A percentile compares a stretch with the other conserved stretches of the same genome.
Conservation (phyloP, 2,329 filamentous ascomycete species). For the Verticillium zaregamsianum region DNA sequence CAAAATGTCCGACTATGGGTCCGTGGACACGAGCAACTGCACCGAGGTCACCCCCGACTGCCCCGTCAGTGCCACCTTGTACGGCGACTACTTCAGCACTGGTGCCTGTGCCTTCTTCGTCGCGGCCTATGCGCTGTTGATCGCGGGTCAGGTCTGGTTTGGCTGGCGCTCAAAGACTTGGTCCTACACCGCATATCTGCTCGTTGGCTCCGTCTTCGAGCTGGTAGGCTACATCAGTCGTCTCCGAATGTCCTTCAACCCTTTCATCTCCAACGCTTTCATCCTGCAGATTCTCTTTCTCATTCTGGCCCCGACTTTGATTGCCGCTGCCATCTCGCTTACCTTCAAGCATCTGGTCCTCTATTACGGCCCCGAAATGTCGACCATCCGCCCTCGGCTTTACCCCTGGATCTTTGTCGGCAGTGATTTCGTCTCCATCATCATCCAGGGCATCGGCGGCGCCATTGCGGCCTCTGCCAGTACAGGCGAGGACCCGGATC, state of each 20-base stretch:
- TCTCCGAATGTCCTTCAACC: constrained; percentile 21
- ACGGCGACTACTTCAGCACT: constrained; percentile 60
- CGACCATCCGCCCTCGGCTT: constrained; percentile 31
- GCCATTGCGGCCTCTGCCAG: constrained; percentile 8
- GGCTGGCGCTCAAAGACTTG: constrained; percentile 1
- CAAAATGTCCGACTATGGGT: no score
- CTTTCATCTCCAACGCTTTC: constrained; percentile 34
- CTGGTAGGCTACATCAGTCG: background rate
- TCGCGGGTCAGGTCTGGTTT: background rate
- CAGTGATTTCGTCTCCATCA: constrained; percentile 37
- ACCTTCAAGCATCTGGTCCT: constrained; percentile 41
- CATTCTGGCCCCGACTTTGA: constrained; percentile 35
- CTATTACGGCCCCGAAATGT: constrained; percentile 34
- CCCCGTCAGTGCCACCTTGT: constrained; percentile 40
- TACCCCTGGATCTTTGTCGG: constrained; percentile 48
- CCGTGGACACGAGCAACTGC: background rate
- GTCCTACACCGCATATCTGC: constrained; percentile 1
- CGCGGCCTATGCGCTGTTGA: constrained; percentile 69
- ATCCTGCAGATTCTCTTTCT: constrained; percentile 36
- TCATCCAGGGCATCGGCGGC: constrained; percentile 17
- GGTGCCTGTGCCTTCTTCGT: constrained; percentile 87
- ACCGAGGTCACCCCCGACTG: background rate
- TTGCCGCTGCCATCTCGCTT: constrained; percentile 41
- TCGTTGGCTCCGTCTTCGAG: constrained; percentile 1
- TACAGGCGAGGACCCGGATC: background rate